phyloP scores from a whole-genome alignment of 1,139 yeast species.

The Debaryomyces psychrophilus region DNA sequence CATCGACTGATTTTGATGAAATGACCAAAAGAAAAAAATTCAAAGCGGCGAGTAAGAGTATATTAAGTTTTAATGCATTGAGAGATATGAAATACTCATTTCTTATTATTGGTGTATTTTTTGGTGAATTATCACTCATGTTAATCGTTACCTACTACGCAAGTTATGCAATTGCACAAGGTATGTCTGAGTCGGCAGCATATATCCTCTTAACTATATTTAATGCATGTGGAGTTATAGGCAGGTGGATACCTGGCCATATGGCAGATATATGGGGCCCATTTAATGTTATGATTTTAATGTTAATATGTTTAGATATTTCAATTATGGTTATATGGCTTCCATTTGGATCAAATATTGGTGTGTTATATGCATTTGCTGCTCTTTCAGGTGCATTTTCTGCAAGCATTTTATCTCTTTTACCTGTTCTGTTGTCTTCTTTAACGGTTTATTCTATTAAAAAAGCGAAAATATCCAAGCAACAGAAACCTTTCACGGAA shows the following conservation, averaged over 20 bases:
- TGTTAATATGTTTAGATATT: constrained; percentile 46
- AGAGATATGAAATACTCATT: constrained; percentile 30
- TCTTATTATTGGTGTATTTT: constrained; percentile 38
- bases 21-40: constrained; percentile 11
- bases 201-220: constrained; percentile 56
- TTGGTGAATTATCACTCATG: constrained; percentile 59
- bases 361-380: constrained; percentile 49
- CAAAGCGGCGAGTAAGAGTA: constrained; percentile 15
- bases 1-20: constrained; percentile 5
- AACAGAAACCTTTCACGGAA: constrained; percentile 5
- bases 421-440: constrained; percentile 44
- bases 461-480: background rate
- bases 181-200: constrained; percentile 54
- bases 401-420: constrained; percentile 34
- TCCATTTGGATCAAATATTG: constrained; percentile 52
- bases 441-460: constrained; percentile 28
- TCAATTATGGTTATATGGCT: constrained; percentile 52
- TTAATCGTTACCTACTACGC: constrained; percentile 57
- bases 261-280: constrained; percentile 60
- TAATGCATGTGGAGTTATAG: constrained; percentile 62
- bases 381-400: constrained; percentile 54
- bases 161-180: constrained; percentile 56
- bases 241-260: constrained; percentile 59
- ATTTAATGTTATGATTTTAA: constrained; percentile 53
- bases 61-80: constrained; percentile 30